These are phyloP conservation scores for Colletotrichum tamarilloi DNA, from an alignment of 2,329 filamentous ascomycete species.

Conservation along the genomic window DNA sequence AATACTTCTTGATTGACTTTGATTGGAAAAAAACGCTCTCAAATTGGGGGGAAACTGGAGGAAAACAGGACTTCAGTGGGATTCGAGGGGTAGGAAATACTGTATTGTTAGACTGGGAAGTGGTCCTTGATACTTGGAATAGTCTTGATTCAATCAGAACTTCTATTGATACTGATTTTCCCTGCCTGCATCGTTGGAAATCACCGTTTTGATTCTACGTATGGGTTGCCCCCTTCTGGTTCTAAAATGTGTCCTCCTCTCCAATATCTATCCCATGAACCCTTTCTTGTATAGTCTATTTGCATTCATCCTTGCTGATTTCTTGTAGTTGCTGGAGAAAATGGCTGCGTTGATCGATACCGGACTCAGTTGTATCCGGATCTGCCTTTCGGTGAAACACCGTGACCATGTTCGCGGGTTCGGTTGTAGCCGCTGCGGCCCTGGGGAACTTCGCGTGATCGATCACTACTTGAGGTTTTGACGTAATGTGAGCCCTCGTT, in stretches of 20 bases:
- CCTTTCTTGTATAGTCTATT: not conserved
- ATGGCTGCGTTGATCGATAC: not conserved
- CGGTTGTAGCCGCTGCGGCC: slow-evolving; percentile 32
- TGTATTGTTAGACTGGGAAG: not conserved
- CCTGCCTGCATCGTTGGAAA: not conserved
- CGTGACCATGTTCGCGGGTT: slow-evolving; percentile 9
- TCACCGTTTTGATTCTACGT: not conserved
- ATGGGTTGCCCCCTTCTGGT: not conserved
- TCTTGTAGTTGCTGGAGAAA: not conserved
- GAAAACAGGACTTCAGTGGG: not conserved
- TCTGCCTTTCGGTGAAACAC: slow-evolving; percentile 8
- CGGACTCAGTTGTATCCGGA: slow-evolving; percentile 27
- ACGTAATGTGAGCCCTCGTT: not conserved
- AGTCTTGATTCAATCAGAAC: not conserved
- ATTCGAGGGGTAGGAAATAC: not conserved
- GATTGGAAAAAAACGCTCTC: not conserved
- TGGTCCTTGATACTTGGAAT: not conserved
- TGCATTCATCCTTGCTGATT: not conserved
- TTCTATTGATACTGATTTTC: not conserved
- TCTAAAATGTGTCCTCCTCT: not conserved
- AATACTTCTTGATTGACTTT: not conserved
- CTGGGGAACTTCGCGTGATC: not conserved
- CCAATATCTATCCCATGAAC: not conserved
- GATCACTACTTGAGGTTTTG: not conserved
- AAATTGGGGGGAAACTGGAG: not conserved